phyloP scores from a whole-genome alignment of 305 asterid genomes.

The Fraxinus platypoda region DNA sequence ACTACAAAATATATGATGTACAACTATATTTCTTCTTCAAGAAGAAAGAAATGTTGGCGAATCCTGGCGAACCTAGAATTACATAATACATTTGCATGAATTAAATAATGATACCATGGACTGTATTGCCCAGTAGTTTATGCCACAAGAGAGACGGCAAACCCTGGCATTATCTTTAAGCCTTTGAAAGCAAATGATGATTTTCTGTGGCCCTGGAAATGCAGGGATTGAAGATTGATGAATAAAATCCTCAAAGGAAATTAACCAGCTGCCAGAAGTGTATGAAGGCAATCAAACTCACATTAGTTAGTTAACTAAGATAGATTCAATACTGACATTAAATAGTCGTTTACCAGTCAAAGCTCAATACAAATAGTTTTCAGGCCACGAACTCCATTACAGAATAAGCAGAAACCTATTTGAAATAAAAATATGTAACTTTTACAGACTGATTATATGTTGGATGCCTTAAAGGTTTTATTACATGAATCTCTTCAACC shows the following conservation, averaged over 20 bases:
- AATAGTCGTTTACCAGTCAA: neutral
- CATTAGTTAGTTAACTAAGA: slow-evolving; percentile 18
- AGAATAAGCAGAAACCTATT: slow-evolving; percentile 12
- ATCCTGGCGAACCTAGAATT: neutral
- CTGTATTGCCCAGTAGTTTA: slow-evolving; percentile 23
- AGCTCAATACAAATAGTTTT: neutral
- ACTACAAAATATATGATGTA: neutral
- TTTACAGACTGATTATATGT: slow-evolving; percentile 10
- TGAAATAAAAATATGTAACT: slow-evolving; percentile 11
- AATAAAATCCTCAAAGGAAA: slow-evolving; percentile 31
- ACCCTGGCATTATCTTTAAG: slow-evolving; percentile 35
- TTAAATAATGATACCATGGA: slow-evolving; percentile 4
- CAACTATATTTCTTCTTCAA: neutral
- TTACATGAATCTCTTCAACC: slow-evolving; percentile 5
- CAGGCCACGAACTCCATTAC: slow-evolving; percentile 1
- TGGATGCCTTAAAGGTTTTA: neutral
- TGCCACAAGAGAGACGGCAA: slow-evolving; percentile 34
- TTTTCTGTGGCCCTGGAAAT: slow-evolving; percentile 52
- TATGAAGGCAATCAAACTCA: slow-evolving; percentile 24
- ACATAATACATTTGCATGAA: neutral
- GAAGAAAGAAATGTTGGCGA: neutral
- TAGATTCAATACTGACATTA: neutral
- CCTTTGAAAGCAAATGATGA: slow-evolving; percentile 46
- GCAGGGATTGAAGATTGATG: slow-evolving; percentile 40
- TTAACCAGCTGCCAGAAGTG: slow-evolving; percentile 28